phyloP scores from a whole-genome alignment of 495 filamentous ascomycete genomes.

The Letharia columbiana region DNA sequence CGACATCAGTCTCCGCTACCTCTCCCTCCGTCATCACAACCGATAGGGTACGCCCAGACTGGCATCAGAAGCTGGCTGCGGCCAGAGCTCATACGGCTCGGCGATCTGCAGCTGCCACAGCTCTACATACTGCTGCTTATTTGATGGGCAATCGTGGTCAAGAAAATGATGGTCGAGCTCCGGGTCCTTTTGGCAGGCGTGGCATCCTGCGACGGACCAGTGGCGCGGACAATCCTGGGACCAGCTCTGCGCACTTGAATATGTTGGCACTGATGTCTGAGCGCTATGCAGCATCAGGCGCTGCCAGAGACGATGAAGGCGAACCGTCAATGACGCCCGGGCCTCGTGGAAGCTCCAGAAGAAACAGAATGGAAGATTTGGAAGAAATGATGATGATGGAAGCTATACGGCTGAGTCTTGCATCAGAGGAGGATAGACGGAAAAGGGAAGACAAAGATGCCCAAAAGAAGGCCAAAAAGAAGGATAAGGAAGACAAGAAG shows the following conservation, averaged over 20 bases:
- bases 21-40: slow-evolving; percentile 81
- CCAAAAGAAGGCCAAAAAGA: slow-evolving; percentile 70
- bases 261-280: slow-evolving; percentile 46
- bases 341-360: slow-evolving; percentile 49
- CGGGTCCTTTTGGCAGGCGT: slow-evolving; percentile 41
- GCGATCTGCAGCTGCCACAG: slow-evolving; percentile 86
- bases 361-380: slow-evolving; percentile 69
- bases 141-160: slow-evolving; percentile 61
- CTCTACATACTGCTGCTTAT: slow-evolving; percentile 90
- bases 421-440: slow-evolving; percentile 81
- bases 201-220: slow-evolving; percentile 38
- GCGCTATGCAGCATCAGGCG: slow-evolving; percentile 31
- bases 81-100: slow-evolving; percentile 77
- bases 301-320: slow-evolving; percentile 38
- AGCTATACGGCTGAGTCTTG: slow-evolving; percentile 80
- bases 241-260: slow-evolving; percentile 41
- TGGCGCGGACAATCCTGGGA: slow-evolving; percentile 31
- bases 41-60: slow-evolving; percentile 85
- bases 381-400: slow-evolving; percentile 99
- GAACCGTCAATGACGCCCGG: slow-evolving; percentile 38
- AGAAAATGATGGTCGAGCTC: slow-evolving; percentile 39
- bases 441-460: slow-evolving; percentile 72
- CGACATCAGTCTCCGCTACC: slow-evolving; percentile 73
- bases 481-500: slow-evolving; percentile 76
- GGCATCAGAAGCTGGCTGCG: slow-evolving; percentile 79